Evolutionary conservation across 495 filamentous ascomycete species (phyloP).

Genomic region (Hypoxylon crocopeplum): DNA sequence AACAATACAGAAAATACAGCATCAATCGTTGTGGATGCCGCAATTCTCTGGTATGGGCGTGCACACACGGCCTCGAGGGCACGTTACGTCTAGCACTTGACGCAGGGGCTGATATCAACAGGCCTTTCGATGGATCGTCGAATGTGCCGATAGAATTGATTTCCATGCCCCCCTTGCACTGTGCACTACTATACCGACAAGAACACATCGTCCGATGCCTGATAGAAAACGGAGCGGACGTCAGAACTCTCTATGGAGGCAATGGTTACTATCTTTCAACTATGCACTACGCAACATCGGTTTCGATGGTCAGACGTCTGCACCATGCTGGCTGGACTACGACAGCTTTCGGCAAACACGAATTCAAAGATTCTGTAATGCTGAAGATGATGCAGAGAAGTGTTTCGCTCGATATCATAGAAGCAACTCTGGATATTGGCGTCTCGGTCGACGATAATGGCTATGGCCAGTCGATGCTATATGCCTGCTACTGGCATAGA

Average conservation of each 20-base stretch:
- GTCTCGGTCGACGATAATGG: too few species aligned
- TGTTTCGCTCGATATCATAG: too few species aligned
- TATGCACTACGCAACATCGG: not conserved
- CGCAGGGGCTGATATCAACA: not conserved
- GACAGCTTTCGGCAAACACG: too few species aligned
- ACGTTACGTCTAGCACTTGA: not conserved
- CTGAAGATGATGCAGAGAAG: too few species aligned
- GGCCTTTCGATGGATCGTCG: not conserved
- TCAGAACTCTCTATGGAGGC: not conserved
- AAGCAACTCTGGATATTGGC: too few species aligned
- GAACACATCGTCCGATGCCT: not conserved
- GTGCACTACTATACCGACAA: not conserved
- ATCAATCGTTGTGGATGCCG: not conserved
- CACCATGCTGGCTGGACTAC: too few species aligned
- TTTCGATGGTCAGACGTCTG: too few species aligned
- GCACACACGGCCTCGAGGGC: not conserved
- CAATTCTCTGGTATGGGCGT: not conserved
- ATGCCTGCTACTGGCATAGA: too few species aligned
- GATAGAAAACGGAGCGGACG: not conserved
- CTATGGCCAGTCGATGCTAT: too few species aligned
- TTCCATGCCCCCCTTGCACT: too few species aligned
- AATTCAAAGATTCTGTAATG: too few species aligned
- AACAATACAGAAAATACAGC: not conserved
- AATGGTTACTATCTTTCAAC: not conserved
- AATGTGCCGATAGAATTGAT: not conserved